Conservation (phyloP, 352 stramenopile species). For the Blastocystis sp. region DNA sequence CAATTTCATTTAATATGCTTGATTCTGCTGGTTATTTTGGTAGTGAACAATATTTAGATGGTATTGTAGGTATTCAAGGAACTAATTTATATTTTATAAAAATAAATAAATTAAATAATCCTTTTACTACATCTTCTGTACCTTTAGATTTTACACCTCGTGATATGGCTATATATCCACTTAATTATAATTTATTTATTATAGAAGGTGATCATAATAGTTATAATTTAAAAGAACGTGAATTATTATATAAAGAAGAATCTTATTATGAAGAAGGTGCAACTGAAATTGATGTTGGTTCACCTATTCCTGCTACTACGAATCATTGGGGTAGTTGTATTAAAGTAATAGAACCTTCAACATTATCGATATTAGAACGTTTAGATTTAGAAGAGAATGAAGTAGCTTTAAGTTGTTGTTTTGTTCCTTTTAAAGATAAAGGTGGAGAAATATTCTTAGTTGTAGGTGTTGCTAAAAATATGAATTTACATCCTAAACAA, state of each 20-base stretch:
- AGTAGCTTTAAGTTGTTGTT: constrained; percentile 61
- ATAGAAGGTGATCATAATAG: too few species aligned
- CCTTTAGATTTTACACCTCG: constrained; percentile 87
- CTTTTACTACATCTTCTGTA: constrained; percentile 82
- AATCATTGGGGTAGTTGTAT: constrained; percentile 86
- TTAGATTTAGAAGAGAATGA: constrained; percentile 77
- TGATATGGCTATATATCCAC: constrained; percentile 68
- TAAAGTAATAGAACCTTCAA: constrained; percentile 79
- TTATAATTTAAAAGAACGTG: constrained; percentile 51
- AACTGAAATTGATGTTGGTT: too few species aligned
- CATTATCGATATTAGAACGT: constrained; percentile 59
- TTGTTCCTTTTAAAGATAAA: constrained; percentile 75
- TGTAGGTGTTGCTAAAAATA: constrained; percentile 77
- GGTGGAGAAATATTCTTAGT: constrained; percentile 84
- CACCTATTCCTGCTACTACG: constrained; percentile 48
- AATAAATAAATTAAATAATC: constrained; percentile 72
- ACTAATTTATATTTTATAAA: constrained; percentile 88
- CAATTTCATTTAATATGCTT: constrained; percentile 77
- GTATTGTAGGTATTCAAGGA: constrained; percentile 78
- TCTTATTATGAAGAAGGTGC: constrained; percentile 47
- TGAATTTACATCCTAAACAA: constrained; percentile 69
- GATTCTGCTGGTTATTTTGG: constrained; percentile 79
- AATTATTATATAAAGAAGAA: constrained; percentile 50
- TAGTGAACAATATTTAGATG: constrained; percentile 77
- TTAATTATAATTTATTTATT: constrained; percentile 43